A percentile compares a stretch with the other conserved stretches of the same genome.
Evolutionary conservation across 2,329 filamentous ascomycete species (phyloP).

Genomic region (Phyllosticta ampelicida): DNA sequence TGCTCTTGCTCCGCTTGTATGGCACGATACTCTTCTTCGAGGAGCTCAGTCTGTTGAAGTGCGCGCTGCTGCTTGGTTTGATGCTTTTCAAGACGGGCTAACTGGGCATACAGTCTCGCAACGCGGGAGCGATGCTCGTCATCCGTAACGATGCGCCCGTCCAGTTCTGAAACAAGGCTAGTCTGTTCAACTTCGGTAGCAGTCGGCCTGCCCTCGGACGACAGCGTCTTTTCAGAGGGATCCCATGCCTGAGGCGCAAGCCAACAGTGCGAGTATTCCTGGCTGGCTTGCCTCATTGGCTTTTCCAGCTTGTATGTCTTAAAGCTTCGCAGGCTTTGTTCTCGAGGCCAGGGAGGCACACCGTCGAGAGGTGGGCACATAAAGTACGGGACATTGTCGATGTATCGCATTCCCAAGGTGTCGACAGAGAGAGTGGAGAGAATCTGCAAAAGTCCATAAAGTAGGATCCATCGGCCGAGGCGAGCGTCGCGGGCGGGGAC

Average conservation of each 20-base stretch:
- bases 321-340: neutral
- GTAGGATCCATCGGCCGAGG: conserved; percentile 33
- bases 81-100: neutral
- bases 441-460: conserved; percentile 33
- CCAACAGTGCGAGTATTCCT: conserved; percentile 27
- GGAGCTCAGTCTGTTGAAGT: neutral
- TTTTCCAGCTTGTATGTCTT: conserved; percentile 15
- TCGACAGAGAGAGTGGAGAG: conserved; percentile 33
- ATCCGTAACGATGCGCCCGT: neutral
- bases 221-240: neutral
- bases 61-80: neutral
- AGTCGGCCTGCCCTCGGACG: neutral
- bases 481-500: conserved; percentile 32
- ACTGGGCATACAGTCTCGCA: neutral
- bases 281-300: conserved; percentile 18
- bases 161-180: neutral
- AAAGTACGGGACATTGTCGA: conserved; percentile 29
- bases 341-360: conserved; percentile 27
- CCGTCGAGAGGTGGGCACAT: conserved; percentile 29
- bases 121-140: neutral
- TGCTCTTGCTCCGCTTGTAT: neutral
- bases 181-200: neutral
- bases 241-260: conserved; percentile 20
- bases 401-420: conserved; percentile 27
- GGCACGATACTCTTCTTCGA: neutral